A percentile compares a stretch with the other conserved stretches of the same genome.
Evolutionary conservation across 176 grass and related monocot species (phyloP).

Genomic region (Otatea glauca): DNA sequence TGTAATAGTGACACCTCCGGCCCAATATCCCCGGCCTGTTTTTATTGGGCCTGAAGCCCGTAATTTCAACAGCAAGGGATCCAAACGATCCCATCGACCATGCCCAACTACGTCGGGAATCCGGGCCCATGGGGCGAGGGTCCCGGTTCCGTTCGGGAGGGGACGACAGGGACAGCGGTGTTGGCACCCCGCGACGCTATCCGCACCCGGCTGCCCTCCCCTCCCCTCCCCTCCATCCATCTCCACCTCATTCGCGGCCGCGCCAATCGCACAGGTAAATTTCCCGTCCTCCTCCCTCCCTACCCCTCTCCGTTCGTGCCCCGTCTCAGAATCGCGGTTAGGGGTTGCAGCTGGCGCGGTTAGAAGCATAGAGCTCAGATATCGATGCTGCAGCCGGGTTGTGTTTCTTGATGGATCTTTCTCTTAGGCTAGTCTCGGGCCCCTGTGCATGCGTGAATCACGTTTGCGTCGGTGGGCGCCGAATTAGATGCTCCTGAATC

Average conservation of each 20-base stretch:
- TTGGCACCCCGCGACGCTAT: conserved; percentile 12
- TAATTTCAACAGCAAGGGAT: background rate
- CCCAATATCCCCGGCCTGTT: background rate
- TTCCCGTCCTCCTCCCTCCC: background rate
- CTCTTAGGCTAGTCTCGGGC: background rate
- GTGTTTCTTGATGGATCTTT: conserved; percentile 24
- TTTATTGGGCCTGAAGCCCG: background rate
- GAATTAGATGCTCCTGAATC: conserved; percentile 37
- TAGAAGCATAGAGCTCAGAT: conserved; percentile 15
- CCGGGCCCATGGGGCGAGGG: conserved; percentile 20
- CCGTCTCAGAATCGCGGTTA: background rate
- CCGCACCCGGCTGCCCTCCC: conserved; percentile 17
- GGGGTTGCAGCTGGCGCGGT: background rate
- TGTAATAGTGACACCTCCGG: background rate
- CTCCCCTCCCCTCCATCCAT: background rate
- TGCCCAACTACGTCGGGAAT: background rate
- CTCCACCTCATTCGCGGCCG: conserved; percentile 14
- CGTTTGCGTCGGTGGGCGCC: background rate
- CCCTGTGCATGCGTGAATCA: background rate
- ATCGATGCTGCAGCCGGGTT: conserved; percentile 2
- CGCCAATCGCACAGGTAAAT: conserved; percentile 40
- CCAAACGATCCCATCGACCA: background rate
- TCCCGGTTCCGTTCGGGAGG: conserved; percentile 2
- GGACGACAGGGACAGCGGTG: conserved; percentile 23
- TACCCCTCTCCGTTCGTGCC: background rate